Conservation (phyloP, 306 rosid species). For the Citrullus mucosospermus region DNA sequence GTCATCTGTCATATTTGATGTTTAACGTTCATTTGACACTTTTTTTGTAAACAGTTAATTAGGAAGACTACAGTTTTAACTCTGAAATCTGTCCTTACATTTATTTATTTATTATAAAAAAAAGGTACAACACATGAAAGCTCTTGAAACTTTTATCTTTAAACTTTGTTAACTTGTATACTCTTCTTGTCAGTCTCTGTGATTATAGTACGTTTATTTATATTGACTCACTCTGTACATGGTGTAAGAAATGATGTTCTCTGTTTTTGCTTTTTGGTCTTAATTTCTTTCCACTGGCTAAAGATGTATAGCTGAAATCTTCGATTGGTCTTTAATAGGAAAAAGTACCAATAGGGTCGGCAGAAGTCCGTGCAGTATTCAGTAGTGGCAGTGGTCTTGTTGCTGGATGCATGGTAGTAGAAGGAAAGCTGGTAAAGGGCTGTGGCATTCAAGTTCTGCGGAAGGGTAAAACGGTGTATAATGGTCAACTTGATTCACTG, state of each 20-base stretch:
- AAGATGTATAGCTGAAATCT: not conserved
- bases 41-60: not conserved
- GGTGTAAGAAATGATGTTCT: not conserved
- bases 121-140: not conserved
- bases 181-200: not conserved
- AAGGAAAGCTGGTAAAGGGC: conserved; percentile 60
- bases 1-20: not conserved
- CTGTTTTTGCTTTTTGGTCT: not conserved
- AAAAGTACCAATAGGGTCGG: conserved; percentile 64
- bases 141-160: not conserved
- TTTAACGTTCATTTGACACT: not conserved
- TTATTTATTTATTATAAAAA: not conserved
- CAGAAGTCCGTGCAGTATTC: conserved; percentile 72
- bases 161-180: not conserved
- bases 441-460: conserved; percentile 74
- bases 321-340: conserved; percentile 40
- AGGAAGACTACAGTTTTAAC: not conserved
- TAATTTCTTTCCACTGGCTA: not conserved
- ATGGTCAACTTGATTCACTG: conserved; percentile 67
- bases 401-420: conserved; percentile 89
- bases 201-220: not conserved
- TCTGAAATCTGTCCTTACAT: not conserved
- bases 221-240: not conserved
- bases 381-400: conserved; percentile 93
- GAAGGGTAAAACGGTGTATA: conserved; percentile 48